phyloP scores from a whole-genome alignment of 495 filamentous ascomycete species.

The Trypethelium eluteriae region DNA sequence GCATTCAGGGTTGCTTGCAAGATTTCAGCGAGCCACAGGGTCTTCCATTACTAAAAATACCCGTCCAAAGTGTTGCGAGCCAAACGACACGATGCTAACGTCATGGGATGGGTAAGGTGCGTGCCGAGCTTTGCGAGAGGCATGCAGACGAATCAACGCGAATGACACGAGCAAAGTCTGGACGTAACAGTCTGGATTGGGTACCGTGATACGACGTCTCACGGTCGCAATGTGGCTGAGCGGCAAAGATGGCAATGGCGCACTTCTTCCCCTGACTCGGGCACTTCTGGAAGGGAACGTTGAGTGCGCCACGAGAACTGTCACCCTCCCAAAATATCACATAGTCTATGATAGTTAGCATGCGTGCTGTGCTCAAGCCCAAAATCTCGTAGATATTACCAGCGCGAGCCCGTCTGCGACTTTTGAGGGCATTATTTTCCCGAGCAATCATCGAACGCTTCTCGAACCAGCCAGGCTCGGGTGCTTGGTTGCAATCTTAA shows the following conservation, averaged over 20 bases:
- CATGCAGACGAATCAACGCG: neutral
- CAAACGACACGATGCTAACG: neutral
- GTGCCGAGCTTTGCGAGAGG: neutral
- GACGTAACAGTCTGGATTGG: neutral
- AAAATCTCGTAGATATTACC: slow-evolving; percentile 1
- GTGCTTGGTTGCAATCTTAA: neutral
- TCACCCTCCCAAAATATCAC: neutral
- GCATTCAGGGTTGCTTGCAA: neutral
- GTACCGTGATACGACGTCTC: neutral
- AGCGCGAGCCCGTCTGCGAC: neutral
- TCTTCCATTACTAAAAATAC: neutral
- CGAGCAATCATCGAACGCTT: neutral
- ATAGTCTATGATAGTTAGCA: neutral
- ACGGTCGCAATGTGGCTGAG: slow-evolving; percentile 11
- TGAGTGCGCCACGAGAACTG: neutral
- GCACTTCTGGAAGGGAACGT: neutral
- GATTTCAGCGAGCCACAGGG: neutral
- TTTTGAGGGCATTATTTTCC: neutral
- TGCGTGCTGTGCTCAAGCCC: no score
- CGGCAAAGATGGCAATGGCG: neutral
- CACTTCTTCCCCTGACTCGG: neutral
- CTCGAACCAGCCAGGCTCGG: neutral
- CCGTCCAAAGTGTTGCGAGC: neutral
- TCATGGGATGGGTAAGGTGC: neutral
- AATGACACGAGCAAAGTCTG: neutral